These are phyloP conservation scores for Gracilaria gracilis DNA, from an alignment of 23 red algal genomes.

Conservation along the genomic window DNA sequence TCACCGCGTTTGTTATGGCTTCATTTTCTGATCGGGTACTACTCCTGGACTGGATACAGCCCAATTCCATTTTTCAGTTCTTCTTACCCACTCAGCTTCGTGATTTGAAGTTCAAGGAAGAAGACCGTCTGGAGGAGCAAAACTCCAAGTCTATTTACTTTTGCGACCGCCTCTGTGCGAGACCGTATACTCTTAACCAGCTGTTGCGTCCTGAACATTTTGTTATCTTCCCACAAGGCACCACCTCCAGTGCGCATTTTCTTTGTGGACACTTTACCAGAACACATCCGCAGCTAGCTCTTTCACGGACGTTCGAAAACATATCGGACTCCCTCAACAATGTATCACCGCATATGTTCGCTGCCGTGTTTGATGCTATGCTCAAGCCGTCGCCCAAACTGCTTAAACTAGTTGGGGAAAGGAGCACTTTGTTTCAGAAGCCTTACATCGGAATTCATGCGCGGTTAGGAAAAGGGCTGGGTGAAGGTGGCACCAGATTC, in stretches of 20 bases:
- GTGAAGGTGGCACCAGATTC: background rate
- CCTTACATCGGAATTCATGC: slow-evolving; percentile 24
- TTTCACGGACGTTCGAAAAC: background rate
- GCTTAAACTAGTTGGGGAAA: background rate
- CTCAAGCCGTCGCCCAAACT: background rate
- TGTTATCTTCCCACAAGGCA: background rate
- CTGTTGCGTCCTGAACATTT: slow-evolving; percentile 15
- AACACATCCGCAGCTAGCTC: background rate
- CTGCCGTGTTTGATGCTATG: slow-evolving; percentile 3
- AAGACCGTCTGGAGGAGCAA: slow-evolving; percentile 9
- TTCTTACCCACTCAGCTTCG: slow-evolving; percentile 6
- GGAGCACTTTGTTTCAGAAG: background rate
- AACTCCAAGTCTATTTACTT: background rate
- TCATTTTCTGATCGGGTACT: slow-evolving; percentile 17
- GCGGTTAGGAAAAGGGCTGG: background rate
- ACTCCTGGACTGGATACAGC: slow-evolving; percentile 25
- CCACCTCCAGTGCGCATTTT: background rate
- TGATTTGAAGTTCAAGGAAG: slow-evolving; percentile 3
- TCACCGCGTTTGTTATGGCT: slow-evolving; percentile 11
- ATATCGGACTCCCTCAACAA: background rate
- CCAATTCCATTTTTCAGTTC: slow-evolving; percentile 1
- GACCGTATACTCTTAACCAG: background rate
- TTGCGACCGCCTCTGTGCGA: background rate
- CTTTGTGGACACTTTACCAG: slow-evolving; percentile 3
- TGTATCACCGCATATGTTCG: background rate